Evolutionary conservation across 352 stramenopile species (phyloP).

Genomic region (Phytophthora lateralis): DNA sequence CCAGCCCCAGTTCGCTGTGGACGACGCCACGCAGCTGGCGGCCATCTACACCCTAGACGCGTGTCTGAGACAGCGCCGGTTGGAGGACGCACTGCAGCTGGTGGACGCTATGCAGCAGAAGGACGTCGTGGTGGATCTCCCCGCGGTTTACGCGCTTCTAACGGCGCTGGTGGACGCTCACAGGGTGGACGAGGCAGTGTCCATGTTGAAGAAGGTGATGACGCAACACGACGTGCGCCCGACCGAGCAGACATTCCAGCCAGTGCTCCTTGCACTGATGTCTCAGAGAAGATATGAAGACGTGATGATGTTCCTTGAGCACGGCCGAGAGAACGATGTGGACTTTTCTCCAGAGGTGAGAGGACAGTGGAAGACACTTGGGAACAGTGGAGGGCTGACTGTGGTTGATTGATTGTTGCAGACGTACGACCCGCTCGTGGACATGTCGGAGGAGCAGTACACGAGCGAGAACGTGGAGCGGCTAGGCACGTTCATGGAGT

Average conservation of each 20-base stretch:
- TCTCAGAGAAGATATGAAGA: conserved; percentile 50
- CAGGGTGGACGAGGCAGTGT: conserved; percentile 46
- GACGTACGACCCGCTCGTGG: conserved; percentile 71
- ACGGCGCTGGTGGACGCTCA: conserved; percentile 45
- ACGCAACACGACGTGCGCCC: conserved; percentile 54
- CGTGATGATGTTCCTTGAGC: conserved; percentile 55
- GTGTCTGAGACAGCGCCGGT: conserved; percentile 53
- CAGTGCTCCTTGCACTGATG: conserved; percentile 57
- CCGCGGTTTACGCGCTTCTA: conserved; percentile 55
- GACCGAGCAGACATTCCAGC: conserved; percentile 54
- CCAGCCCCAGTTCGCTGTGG: conserved; percentile 40
- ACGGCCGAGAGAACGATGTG: conserved; percentile 52
- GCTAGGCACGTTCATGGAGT: conserved; percentile 62
- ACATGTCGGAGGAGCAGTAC: conserved; percentile 52
- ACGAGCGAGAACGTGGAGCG: conserved; percentile 43
- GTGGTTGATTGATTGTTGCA: conserved; percentile 9
- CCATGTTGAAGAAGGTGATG: conserved; percentile 47
- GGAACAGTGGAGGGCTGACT: neutral
- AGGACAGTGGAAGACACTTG: neutral
- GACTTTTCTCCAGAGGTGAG: conserved; percentile 59
- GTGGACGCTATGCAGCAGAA: conserved; percentile 50
- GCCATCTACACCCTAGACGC: conserved; percentile 72
- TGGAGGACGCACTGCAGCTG: conserved; percentile 56
- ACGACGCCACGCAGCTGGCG: conserved; percentile 69
- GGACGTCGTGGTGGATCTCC: conserved; percentile 62